A percentile compares a stretch with the other conserved stretches of the same genome.
Evolutionary conservation across 345 rosid species (phyloP).

Genomic region (Populus davidiana): DNA sequence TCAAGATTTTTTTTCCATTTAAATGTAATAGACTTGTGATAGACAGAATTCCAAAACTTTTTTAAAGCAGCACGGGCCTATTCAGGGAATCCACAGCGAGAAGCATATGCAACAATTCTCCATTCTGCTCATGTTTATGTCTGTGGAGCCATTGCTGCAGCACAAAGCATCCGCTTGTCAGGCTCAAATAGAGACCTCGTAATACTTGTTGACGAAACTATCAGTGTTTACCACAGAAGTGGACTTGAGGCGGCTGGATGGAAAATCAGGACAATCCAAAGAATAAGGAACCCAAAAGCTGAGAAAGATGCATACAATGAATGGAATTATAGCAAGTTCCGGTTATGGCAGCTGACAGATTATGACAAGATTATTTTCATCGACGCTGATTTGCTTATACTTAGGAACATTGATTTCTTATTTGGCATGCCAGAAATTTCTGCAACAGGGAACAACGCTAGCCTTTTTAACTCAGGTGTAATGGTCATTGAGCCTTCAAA

Average conservation of each 20-base stretch:
- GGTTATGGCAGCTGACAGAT: constrained; percentile 84
- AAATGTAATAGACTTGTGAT: not conserved
- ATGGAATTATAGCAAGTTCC: constrained; percentile 93
- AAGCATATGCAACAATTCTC: constrained; percentile 82
- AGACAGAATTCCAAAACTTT: constrained; percentile 2
- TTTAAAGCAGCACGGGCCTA: constrained; percentile 45
- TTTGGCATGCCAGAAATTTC: constrained; percentile 90
- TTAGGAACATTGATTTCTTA: constrained; percentile 77
- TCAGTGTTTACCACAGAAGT: constrained; percentile 58
- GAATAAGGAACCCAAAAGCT: constrained; percentile 84
- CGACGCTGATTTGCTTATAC: constrained; percentile 82
- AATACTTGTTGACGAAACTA: constrained; percentile 78
- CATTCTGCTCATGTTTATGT: constrained; percentile 86
- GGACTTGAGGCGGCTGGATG: constrained; percentile 87
- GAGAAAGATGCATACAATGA: constrained; percentile 76
- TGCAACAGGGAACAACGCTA: constrained; percentile 48
- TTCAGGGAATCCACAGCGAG: constrained; percentile 44
- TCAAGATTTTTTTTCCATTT: not conserved
- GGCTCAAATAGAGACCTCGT: constrained; percentile 84
- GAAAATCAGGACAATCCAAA: constrained; percentile 70
- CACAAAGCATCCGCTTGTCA: constrained; percentile 81
- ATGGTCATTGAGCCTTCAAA: constrained; percentile 38
- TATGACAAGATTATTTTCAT: constrained; percentile 86
- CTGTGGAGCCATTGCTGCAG: constrained; percentile 90
- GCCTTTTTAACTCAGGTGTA: constrained; percentile 34